Evolutionary conservation across 805 yeast species (phyloP), one percentile per base, ranked within the genome.

Genomic region (Dipodascus albidus): DNA sequence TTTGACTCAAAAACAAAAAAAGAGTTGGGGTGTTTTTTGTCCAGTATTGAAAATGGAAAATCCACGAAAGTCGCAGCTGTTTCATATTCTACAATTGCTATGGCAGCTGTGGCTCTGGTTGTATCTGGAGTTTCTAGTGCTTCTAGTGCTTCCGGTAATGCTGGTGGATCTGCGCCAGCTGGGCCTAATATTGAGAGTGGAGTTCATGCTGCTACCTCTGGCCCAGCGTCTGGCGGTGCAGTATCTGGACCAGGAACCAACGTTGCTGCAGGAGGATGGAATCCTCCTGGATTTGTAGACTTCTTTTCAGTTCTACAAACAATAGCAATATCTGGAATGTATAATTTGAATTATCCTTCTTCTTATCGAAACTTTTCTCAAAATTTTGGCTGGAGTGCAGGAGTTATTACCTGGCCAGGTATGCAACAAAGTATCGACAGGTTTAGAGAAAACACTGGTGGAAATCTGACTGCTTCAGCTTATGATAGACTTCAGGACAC

Each of bases 311-410:
- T 64, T 55, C 55, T 68, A 21, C 70, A 67, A 56, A 53, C 56
- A 15, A 59, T 67, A 53, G 67, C 70, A 2, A 53, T 58, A 22
- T 56, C 60, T 17, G 70, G 70, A 21, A 63, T 67, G 61, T 58
- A 64, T 52, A 59, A 66, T 11, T 58, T 67, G 23, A 42, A 55
- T 22, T 67, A 66, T 52, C 70, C 70, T n/a, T 54, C 60, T 2
- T 65, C 65, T 2, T 67, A 65, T 50, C 48, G 60, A 23, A 54
- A 61, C 31, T 67, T 66, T 55, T 51, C 67, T 15, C 59, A 60
- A 38, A 67, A 66, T 54, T 60, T 67, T 49, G 67, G 64, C 15
- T 67, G 70, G 70, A 58, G 65, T 11, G 50, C 58, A 15, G 66
- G 65, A n/a, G 53, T 67, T 49, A 55, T 67, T 19, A 57, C 67